Base-by-base conservation (phyloP, 306 rosid species). In the Glycyrrhiza uralensis region DNA sequence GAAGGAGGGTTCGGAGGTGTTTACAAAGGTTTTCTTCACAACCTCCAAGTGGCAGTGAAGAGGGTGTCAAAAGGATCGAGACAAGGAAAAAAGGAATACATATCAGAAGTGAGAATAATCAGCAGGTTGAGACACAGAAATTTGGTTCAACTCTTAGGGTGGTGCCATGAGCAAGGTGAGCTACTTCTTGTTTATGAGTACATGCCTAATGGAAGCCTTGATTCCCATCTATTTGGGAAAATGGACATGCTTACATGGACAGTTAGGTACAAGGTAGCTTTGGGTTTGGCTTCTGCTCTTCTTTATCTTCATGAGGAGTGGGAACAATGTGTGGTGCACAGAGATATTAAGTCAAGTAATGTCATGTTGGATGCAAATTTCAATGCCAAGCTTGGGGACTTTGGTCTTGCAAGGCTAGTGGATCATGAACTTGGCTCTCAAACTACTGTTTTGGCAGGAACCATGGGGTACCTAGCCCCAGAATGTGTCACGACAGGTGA, bases 1-100 rank as follows among this genome's bases (percentile, higher is more conserved):
- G 93, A 90, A 76, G 91, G 94, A 55, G 93, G 93, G 22, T 87
- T 90, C 57, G 91, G 93, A 55, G 93, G 89, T 13, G 96, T 90
- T 71, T 90, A 82, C 82, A 80, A 61, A 70, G 96, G 96, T 1
- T 41, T 60, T 33, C 49, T 90, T 13, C 54, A 12, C n/a, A 80
- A 75, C 28, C 68, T 76, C 0, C 76, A 82, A 75, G 80, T 91
- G 7, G 97, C 88, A 2, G 89, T 91, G 17, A 91, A 91, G 72
- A 91, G 86, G 80, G 80, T 91, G 13, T 85, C 89, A 5, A 91
- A 85, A 63, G 90, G 88, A 42, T 89, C 96, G 57, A 89, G 72
- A 26, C 97, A 91, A 50, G 96, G 97, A 0, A 84, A 84, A 67
- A 91, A 85, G 38, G 97, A 89, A 49, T 87, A 91, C 36, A 54